These are phyloP conservation scores for Cynanchum wilfordii DNA, from an alignment of 257 asterid genomes.

Conservation along the genomic window DNA sequence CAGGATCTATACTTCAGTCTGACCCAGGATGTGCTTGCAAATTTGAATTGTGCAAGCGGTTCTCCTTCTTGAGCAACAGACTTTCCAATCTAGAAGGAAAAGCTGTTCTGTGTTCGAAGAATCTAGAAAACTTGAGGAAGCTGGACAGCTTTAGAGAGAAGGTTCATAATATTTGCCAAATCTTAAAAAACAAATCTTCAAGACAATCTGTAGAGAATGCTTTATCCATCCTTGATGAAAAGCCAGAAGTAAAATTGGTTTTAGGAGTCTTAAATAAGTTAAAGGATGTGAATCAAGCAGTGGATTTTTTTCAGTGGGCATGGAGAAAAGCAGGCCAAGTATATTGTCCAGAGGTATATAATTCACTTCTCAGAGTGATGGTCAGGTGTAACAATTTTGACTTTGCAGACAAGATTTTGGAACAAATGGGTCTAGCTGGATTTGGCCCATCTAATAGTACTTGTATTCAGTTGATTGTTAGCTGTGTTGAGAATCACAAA, in stretches of 20 bases:
- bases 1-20: constrained; percentile 37
- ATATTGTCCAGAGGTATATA: constrained; percentile 57
- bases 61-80: constrained; percentile 33
- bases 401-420: constrained; percentile 43
- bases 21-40: constrained; percentile 30
- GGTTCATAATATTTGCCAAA: constrained; percentile 44
- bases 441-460: constrained; percentile 52
- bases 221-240: constrained; percentile 41
- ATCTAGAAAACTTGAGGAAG: constrained; percentile 26
- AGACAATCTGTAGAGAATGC: constrained; percentile 58
- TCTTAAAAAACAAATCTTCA: constrained; percentile 57
- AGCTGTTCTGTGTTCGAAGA: constrained; percentile 22
- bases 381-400: constrained; percentile 55
- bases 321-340: constrained; percentile 45
- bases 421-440: constrained; percentile 79
- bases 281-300: constrained; percentile 53
- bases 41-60: constrained; percentile 24
- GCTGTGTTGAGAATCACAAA: constrained; percentile 41
- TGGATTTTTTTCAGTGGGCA: constrained; percentile 64
- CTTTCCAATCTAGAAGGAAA: constrained; percentile 25
- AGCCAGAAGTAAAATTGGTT: constrained; percentile 44
- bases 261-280: constrained; percentile 67
- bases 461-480: constrained; percentile 53
- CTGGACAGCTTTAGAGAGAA: constrained; percentile 27
- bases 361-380: constrained; percentile 60